These are phyloP conservation scores for Phoma herbarum DNA, from an alignment of 2,329 filamentous ascomycete genomes.

Conservation along the genomic window DNA sequence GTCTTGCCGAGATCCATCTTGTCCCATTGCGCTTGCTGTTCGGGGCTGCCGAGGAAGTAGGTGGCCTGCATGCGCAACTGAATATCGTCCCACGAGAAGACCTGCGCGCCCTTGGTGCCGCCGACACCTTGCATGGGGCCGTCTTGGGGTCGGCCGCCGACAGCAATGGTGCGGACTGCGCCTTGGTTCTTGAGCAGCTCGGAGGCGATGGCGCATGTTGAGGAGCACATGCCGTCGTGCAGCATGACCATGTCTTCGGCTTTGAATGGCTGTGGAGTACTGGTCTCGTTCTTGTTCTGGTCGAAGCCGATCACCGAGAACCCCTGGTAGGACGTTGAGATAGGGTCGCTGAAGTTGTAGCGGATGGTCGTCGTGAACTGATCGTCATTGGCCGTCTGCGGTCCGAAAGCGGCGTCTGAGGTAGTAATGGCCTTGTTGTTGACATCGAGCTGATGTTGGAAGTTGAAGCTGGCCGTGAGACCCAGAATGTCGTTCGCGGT, in stretches of 20 bases:
- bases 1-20: slow-evolving; percentile 41
- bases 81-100: slow-evolving; percentile 47
- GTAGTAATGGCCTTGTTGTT: slow-evolving; percentile 41
- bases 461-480: slow-evolving; percentile 45
- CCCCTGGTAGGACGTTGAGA: slow-evolving; percentile 40
- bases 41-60: slow-evolving; percentile 44
- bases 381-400: slow-evolving; percentile 43
- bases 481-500: slow-evolving; percentile 36
- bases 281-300: slow-evolving; percentile 41
- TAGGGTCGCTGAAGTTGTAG: slow-evolving; percentile 49
- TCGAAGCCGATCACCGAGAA: slow-evolving; percentile 45
- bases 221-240: slow-evolving; percentile 57
- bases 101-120: slow-evolving; percentile 56
- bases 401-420: slow-evolving; percentile 51
- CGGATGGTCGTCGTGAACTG: slow-evolving; percentile 48
- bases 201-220: slow-evolving; percentile 58
- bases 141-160: slow-evolving; percentile 54
- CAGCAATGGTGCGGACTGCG: slow-evolving; percentile 53
- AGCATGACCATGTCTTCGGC: slow-evolving; percentile 54
- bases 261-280: slow-evolving; percentile 48
- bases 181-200: slow-evolving; percentile 58
- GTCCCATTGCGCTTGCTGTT: slow-evolving; percentile 43
- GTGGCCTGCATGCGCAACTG: slow-evolving; percentile 42
- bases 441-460: slow-evolving; percentile 42
- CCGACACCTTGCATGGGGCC: slow-evolving; percentile 57